phyloP scores from a whole-genome alignment of 1,139 yeast genomes.

The Sugiyamaella neomexicana region DNA sequence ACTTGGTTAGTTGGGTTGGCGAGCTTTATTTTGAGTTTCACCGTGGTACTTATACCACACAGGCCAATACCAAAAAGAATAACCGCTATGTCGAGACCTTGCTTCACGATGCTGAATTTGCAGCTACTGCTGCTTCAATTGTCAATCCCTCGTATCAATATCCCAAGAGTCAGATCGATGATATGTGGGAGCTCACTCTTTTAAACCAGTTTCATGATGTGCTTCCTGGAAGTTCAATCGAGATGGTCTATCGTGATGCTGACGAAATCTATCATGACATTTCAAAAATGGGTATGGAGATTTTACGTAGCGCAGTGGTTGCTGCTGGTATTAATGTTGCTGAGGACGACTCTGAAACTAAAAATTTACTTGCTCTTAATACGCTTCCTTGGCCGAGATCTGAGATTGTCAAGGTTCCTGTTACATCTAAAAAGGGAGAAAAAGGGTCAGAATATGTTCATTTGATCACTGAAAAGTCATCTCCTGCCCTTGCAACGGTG shows the following conservation, averaged over 20 bases:
- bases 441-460: conserved; percentile 18
- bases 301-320: conserved; percentile 51
- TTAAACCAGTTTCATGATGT: conserved; percentile 97
- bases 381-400: conserved; percentile 70
- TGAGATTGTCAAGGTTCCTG: conserved; percentile 50
- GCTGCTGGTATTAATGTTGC: conserved; percentile 15
- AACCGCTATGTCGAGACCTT: conserved; percentile 75
- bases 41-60: conserved; percentile 95
- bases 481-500: conserved; percentile 27
- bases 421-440: conserved; percentile 13
- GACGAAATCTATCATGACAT: conserved; percentile 68
- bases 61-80: conserved; percentile 72
- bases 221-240: conserved; percentile 95
- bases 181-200: conserved; percentile 81
- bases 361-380: conserved; percentile 44
- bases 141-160: conserved; percentile 55
- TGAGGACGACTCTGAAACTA: conserved; percentile 1
- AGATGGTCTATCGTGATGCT: conserved; percentile 91
- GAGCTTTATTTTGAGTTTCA: conserved; percentile 94
- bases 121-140: conserved; percentile 74
- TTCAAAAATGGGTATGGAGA: conserved; percentile 51
- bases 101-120: conserved; percentile 79
- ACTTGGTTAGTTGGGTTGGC: conserved; percentile 86
- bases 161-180: conserved; percentile 66
- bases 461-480: conserved; percentile 15